Evolutionary conservation across 2,329 filamentous ascomycete genomes (phyloP).

Genomic region (Aspergillus puulaauensis): DNA sequence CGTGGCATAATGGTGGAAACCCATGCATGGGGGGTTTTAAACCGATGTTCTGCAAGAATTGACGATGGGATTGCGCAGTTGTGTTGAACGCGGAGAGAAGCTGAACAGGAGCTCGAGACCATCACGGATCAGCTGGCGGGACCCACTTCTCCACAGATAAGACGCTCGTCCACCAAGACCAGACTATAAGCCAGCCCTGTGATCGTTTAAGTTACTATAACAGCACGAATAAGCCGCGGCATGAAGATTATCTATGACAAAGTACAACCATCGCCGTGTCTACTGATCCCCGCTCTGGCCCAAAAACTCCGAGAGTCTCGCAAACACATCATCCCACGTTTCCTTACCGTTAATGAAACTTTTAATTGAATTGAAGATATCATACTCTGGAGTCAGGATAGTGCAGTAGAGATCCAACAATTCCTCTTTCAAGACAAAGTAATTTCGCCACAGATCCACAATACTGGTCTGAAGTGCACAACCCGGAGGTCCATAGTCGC

Average conservation of each 20-base stretch:
- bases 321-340: no score
- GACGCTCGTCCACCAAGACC: no score
- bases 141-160: no score
- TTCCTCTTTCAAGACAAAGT: slow-evolving; percentile 5
- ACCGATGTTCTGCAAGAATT: background rate
- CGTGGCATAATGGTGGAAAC: slow-evolving; percentile 15
- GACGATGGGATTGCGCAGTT: background rate
- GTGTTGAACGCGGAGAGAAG: background rate
- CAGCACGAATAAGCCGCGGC: no score
- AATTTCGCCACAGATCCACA: slow-evolving; percentile 1
- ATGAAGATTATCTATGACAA: no score
- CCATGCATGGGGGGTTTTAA: background rate
- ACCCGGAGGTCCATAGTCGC: slow-evolving; percentile 4
- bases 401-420: slow-evolving; percentile 4
- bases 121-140: background rate
- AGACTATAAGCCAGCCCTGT: no score
- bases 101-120: background rate
- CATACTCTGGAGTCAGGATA: background rate
- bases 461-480: slow-evolving; percentile 3
- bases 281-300: no score
- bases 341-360: no score
- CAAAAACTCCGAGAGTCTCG: no score
- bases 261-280: no score
- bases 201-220: no score
- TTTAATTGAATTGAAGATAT: no score